phyloP scores from a whole-genome alignment of 805 yeast genomes.

The Teunomyces panamensis region DNA sequence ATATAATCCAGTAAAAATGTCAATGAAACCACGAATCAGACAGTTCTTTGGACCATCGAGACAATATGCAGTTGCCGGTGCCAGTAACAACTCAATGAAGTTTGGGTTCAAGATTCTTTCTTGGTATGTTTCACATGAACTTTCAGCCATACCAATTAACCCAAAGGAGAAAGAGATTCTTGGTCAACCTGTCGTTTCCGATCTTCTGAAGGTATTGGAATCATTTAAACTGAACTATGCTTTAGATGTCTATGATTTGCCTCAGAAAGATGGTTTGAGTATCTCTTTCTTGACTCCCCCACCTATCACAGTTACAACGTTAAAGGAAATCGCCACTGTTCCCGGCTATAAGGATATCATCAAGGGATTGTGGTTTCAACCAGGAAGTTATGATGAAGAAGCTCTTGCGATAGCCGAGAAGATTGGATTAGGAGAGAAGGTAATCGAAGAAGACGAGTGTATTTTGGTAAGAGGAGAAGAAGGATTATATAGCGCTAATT shows the following conservation, averaged over 20 bases:
- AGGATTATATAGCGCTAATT: constrained; percentile 38
- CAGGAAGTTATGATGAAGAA: constrained; percentile 64
- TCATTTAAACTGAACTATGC: constrained; percentile 16
- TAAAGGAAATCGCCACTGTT: constrained; percentile 37
- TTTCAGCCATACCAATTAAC: constrained; percentile 67
- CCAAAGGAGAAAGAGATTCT: constrained; percentile 51
- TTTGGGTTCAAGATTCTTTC: constrained; percentile 66
- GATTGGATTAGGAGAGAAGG: constrained; percentile 30
- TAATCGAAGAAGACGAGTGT: constrained; percentile 58
- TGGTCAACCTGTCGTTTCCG: constrained; percentile 36
- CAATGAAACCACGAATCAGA: constrained; percentile 36
- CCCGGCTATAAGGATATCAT: constrained; percentile 38
- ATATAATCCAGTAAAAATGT: constrained; percentile 19
- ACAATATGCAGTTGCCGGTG: constrained; percentile 67
- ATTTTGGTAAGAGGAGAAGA: constrained; percentile 67
- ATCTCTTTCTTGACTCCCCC: constrained; percentile 80
- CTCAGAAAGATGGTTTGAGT: constrained; percentile 45
- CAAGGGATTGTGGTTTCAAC: constrained; percentile 77
- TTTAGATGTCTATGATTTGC: constrained; percentile 22
- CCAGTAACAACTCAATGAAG: constrained; percentile 59
- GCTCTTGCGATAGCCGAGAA: constrained; percentile 43
- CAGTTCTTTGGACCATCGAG: constrained; percentile 52
- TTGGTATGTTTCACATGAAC: constrained; percentile 60
- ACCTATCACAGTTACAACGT: constrained; percentile 40
- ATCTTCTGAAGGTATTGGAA: constrained; percentile 27